phyloP scores from a whole-genome alignment of 2,329 filamentous ascomycete genomes.

The Diaporthe ampelina region DNA sequence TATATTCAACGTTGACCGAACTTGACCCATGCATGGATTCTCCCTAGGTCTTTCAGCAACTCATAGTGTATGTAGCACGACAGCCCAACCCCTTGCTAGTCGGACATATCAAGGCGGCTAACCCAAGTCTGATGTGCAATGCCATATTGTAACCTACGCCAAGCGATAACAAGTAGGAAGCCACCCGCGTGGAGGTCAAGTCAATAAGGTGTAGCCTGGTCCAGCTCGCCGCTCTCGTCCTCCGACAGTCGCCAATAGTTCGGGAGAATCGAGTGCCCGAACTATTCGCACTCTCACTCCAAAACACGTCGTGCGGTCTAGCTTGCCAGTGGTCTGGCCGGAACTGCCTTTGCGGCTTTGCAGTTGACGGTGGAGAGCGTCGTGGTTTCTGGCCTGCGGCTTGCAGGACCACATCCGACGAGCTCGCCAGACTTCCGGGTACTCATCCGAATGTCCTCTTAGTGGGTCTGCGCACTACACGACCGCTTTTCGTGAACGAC shows the following conservation, averaged over 20 bases:
- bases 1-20: neutral
- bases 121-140: neutral
- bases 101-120: neutral
- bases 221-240: neutral
- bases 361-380: neutral
- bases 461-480: neutral
- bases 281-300: too few relatives aligned
- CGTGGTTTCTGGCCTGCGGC: too few relatives aligned
- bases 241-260: neutral
- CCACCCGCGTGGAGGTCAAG: neutral
- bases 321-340: neutral
- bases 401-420: constrained; percentile 13
- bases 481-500: neutral
- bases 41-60: too few relatives aligned
- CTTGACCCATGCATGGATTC: too few relatives aligned
- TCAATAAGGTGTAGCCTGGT: neutral
- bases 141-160: neutral
- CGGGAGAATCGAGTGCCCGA: neutral
- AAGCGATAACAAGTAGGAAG: neutral
- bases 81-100: neutral
- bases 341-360: neutral
- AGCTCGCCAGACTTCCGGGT: constrained; percentile 14
- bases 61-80: neutral
- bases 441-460: constrained; percentile 5
- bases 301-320: neutral